phyloP scores from a whole-genome alignment of 1,284 basidiomycete species.

The Tilletia caries region DNA sequence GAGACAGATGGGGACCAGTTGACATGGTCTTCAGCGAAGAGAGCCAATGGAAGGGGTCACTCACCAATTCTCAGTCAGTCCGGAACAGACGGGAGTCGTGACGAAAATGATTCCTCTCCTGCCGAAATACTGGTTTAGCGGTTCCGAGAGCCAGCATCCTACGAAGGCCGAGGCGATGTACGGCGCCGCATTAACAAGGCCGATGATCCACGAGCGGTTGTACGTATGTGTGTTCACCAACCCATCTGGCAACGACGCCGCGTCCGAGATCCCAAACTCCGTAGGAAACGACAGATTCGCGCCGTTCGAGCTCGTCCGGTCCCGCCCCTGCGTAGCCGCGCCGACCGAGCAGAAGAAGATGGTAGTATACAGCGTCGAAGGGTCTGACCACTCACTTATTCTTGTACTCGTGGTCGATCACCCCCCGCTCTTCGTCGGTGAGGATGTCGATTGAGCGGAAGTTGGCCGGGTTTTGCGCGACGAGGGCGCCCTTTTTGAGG shows the following conservation, averaged over 20 bases:
- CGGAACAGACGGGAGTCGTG: constrained; percentile 23
- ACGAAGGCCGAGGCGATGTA: constrained; percentile 16
- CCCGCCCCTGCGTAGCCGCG: constrained; percentile 71
- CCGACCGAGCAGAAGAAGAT: constrained; percentile 64
- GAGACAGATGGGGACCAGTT: no score
- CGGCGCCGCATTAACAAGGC: constrained; percentile 21
- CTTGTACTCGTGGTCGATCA: constrained; percentile 60
- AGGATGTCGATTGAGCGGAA: constrained; percentile 64
- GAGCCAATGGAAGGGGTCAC: no score
- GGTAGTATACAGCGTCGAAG: constrained; percentile 64
- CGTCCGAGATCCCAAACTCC: not conserved
- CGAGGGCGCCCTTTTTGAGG: constrained; percentile 42
- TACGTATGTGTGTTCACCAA: not conserved
- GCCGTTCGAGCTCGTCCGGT: constrained; percentile 69
- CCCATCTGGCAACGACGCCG: not conserved
- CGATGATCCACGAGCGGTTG: constrained; percentile 19
- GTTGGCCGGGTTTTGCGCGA: constrained; percentile 46
- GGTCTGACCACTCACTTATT: constrained; percentile 60
- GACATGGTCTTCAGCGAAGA: no score
- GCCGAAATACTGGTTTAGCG: constrained; percentile 21
- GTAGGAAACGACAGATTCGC: constrained; percentile 59
- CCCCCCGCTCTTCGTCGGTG: constrained; percentile 62
- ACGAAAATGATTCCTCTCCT: constrained; percentile 25
- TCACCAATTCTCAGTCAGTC: constrained; percentile 18
- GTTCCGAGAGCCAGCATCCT: constrained; percentile 22